Base-by-base conservation (phyloP, 2,329 filamentous ascomycete genomes). In the Pseudofabraea citricarpa region DNA sequence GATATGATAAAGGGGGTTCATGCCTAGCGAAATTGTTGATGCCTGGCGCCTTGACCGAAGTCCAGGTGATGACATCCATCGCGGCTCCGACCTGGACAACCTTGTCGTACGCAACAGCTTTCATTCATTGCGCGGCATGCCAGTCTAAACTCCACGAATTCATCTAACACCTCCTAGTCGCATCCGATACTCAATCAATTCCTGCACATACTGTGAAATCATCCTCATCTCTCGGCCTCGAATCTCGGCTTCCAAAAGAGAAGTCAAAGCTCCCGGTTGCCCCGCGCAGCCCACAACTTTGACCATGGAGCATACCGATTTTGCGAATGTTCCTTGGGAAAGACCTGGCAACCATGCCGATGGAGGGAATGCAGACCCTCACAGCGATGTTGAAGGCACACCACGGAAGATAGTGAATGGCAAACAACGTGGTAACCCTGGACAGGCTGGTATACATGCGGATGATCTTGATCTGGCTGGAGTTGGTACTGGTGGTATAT, bases 321-420 rank as follows among this genome's bases (percentile, higher is more conserved):
- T 93, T 66, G 86, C 88, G 61, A 87, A 79, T 61, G 81, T 91
- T 50, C 85, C 85, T 46, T 94, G 88, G 88, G 74, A 78, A 54
- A 53, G 49, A 33, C 81, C 84, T 46, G 74, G 77, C 35, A 70
- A 70, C 45, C 66, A 71, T 46, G 62, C 56, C 6, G 65, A 63
- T 7, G 63, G 66, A 31, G 64, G 68, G 9, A 64, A 64, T 13
- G 65, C 65, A 5, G 60, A 64, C 6, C 66, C 64, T 23, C 66
- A 66, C 6, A 67, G 69, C 54, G 59, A 60, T 15, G 62, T 62
- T 19, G 49, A 61, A 20, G 56, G 47, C 38, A 55, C 49, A 8
- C 44, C 36, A 18, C 41, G 36, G n/a, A 44, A 41, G 19, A 47
- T 49, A 46, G 40, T 51, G 36, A 53, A 50, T 40, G 52, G 46